A percentile compares a stretch with the other conserved stretches of the same genome.
phyloP scores from a whole-genome alignment of 2,329 filamentous ascomycete species.

The Lomentospora prolificans region DNA sequence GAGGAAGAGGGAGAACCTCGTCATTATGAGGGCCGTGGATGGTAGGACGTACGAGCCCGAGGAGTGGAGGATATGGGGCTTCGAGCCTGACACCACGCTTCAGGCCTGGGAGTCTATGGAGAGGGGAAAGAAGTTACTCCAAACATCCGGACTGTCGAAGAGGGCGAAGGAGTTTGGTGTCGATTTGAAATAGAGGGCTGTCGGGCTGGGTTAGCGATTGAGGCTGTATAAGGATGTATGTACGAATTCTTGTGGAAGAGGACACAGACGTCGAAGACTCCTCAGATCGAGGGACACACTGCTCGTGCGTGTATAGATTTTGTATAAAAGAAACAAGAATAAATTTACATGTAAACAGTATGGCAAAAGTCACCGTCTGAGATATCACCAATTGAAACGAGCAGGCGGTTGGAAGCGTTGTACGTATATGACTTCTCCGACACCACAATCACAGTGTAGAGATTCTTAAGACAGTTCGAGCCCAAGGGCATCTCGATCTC shows the following conservation, averaged over 20 bases:
- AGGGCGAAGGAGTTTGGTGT: conserved; percentile 14
- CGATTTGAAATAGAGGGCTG: conserved; percentile 3
- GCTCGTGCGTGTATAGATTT: conserved; percentile 9
- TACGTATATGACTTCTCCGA: not conserved
- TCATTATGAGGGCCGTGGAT: conserved; percentile 41
- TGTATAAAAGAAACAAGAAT: conserved; percentile 10
- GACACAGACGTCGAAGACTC: conserved; percentile 10
- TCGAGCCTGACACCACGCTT: conserved; percentile 42
- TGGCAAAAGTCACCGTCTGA: not conserved
- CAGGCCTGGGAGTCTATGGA: conserved; percentile 23
- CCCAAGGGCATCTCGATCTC: not conserved
- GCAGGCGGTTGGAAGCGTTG: too few species aligned
- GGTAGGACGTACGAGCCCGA: conserved; percentile 29
- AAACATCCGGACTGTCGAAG: conserved; percentile 14
- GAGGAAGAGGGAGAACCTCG: conserved; percentile 53
- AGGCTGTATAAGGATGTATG: conserved; percentile 4
- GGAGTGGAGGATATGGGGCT: conserved; percentile 59
- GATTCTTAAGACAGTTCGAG: not conserved
- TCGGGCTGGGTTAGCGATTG: not conserved
- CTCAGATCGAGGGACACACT: conserved; percentile 7
- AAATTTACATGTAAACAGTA: conserved; percentile 5
- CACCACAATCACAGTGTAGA: too few species aligned
- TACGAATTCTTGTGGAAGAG: conserved; percentile 7
- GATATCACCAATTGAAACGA: too few species aligned
- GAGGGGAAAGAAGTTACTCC: conserved; percentile 21